Conservation (phyloP, 306 rosid species). For the Sphenostylis stenocarpa region DNA sequence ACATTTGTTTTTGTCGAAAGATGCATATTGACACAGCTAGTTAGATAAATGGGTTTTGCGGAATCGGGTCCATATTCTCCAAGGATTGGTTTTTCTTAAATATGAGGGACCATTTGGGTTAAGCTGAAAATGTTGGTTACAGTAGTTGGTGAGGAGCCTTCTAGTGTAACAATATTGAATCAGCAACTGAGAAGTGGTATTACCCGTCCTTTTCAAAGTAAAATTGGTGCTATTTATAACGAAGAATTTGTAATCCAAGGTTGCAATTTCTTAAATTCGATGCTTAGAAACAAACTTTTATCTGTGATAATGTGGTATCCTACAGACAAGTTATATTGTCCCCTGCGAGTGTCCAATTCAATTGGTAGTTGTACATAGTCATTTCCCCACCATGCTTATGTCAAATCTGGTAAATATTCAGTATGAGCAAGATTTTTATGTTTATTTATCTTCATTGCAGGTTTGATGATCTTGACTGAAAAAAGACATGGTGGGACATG, state of each 20-base stretch:
- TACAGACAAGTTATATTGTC: neutral
- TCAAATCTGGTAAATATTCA: neutral
- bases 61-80: neutral
- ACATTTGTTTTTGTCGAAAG: constrained; percentile 22
- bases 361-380: neutral
- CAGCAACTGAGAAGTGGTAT: constrained; percentile 29
- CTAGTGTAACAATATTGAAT: constrained; percentile 24
- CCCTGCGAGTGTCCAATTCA: neutral
- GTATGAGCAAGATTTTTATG: constrained; percentile 26
- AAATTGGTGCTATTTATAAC: neutral
- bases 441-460: constrained; percentile 33
- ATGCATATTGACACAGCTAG: constrained; percentile 16
- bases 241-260: neutral
- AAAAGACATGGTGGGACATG: constrained; percentile 23
- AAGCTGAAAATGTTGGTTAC: constrained; percentile 26
- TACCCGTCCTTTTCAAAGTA: constrained; percentile 6
- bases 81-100: constrained; percentile 21
- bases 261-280: neutral
- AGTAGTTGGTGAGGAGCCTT: constrained; percentile 27
- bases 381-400: too few relatives aligned
- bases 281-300: neutral
- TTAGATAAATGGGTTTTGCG: constrained; percentile 23
- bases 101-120: constrained; percentile 8
- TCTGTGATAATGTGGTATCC: neutral
- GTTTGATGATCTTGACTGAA: constrained; percentile 31